These are phyloP conservation scores for Colletotrichum chrysophilum DNA, from an alignment of 2,329 filamentous ascomycete species.

Conservation along the genomic window DNA sequence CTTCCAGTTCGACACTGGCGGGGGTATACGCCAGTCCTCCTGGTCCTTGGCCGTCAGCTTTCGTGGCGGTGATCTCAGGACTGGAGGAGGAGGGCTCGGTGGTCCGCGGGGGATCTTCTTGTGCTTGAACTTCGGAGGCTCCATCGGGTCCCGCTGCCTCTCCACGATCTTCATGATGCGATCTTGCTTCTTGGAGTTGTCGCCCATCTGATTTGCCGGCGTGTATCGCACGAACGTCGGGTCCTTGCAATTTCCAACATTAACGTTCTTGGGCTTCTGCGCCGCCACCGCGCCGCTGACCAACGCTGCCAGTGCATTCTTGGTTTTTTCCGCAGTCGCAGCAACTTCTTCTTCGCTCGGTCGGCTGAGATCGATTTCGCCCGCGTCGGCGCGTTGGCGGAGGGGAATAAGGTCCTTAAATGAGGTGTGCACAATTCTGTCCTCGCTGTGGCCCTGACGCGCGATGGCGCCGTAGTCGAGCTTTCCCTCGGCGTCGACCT, in stretches of 20 bases:
- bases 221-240: conserved; percentile 96
- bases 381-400: conserved; percentile 89
- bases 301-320: conserved; percentile 80
- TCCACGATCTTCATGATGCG: conserved; percentile 99
- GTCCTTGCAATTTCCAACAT: conserved; percentile 78
- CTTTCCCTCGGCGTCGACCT: conserved; percentile 90
- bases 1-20: conserved; percentile 98
- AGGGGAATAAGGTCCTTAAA: conserved; percentile 98
- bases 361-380: conserved; percentile 85
- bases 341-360: conserved; percentile 85
- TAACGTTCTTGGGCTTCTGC: conserved; percentile 96
- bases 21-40: conserved; percentile 89
- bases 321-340: conserved; percentile 85
- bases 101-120: conserved; percentile 97
- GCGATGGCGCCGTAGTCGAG: conserved; percentile 98
- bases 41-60: conserved; percentile 97
- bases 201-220: conserved; percentile 96
- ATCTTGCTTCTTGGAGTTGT: conserved; percentile 83
- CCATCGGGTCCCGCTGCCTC: conserved; percentile 91
- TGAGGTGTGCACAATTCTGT: conserved; percentile 86
- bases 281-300: conserved; percentile 86
- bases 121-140: conserved; percentile 98
- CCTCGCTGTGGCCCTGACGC: conserved; percentile 82
- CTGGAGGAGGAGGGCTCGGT: conserved; percentile 88
- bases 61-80: conserved; percentile 92